Evolutionary conservation across 768 basidiomycete genomes (phyloP).

Genomic region (Mycena floridula): DNA sequence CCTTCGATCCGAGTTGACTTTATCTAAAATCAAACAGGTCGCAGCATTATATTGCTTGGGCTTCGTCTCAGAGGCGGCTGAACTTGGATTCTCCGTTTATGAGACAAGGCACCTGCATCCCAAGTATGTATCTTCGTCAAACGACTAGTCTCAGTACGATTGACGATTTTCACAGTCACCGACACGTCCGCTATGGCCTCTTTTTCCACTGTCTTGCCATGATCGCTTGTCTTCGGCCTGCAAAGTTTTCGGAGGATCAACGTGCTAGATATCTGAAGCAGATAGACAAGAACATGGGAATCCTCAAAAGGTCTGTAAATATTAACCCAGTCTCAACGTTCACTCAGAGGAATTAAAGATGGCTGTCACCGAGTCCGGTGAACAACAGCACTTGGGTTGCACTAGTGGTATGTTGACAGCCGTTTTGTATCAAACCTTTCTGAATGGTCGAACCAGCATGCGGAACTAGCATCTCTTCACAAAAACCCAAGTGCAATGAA

Average conservation of each 20-base stretch:
- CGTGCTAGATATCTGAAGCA: slow-evolving; percentile 45
- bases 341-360: slow-evolving; percentile 34
- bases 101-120: slow-evolving; percentile 53
- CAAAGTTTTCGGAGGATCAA: slow-evolving; percentile 26
- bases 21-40: slow-evolving; percentile 39
- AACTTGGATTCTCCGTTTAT: slow-evolving; percentile 58
- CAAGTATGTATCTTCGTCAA: slow-evolving; percentile 36
- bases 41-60: slow-evolving; percentile 63
- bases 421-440: background rate
- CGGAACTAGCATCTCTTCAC: slow-evolving; percentile 57
- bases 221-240: slow-evolving; percentile 50
- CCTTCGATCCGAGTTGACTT: background rate
- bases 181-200: slow-evolving; percentile 60
- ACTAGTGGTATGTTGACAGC: slow-evolving; percentile 44
- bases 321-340: background rate
- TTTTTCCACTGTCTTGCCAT: slow-evolving; percentile 70
- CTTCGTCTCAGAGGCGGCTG: slow-evolving; percentile 49
- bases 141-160: background rate
- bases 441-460: slow-evolving; percentile 39
- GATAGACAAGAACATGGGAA: slow-evolving; percentile 53
- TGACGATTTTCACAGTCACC: slow-evolving; percentile 37
- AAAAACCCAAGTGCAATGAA: slow-evolving; percentile 54
- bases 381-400: slow-evolving; percentile 67
- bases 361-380: slow-evolving; percentile 64
- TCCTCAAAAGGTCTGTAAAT: slow-evolving; percentile 46